Evolutionary conservation across 2,329 filamentous ascomycete species (phyloP).

Genomic region (Peltaster fructicola): DNA sequence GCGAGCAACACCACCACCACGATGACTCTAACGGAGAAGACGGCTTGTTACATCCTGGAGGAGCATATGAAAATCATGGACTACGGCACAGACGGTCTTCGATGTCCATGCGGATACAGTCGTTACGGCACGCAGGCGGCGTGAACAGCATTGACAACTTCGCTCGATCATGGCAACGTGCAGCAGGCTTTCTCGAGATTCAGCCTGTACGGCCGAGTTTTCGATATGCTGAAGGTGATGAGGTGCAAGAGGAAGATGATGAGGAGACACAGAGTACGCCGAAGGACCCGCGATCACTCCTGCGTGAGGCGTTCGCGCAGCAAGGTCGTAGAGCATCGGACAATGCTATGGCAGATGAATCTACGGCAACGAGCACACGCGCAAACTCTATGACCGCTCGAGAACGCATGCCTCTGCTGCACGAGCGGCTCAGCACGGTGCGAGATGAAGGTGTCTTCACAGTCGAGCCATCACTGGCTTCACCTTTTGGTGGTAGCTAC

Average conservation of each 20-base stretch:
- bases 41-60: conserved; percentile 1
- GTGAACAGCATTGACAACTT: conserved; percentile 92
- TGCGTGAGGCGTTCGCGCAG: conserved; percentile 24
- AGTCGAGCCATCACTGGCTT: conserved; percentile 39
- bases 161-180: conserved; percentile 78
- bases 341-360: conserved; percentile 8
- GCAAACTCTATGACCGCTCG: conserved; percentile 2
- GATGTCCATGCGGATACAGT: conserved; percentile 32
- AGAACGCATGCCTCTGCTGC: conserved; percentile 8
- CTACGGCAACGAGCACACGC: background rate
- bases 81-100: conserved; percentile 27
- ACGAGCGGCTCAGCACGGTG: conserved; percentile 12
- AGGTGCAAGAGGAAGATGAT: conserved; percentile 32
- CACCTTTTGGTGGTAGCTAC: conserved; percentile 57
- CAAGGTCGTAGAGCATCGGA: conserved; percentile 7
- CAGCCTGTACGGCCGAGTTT: conserved; percentile 65
- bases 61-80: conserved; percentile 6
- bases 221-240: conserved; percentile 28
- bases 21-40: conserved; percentile 6
- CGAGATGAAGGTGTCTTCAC: conserved; percentile 28
- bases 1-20: conserved; percentile 9
- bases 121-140: conserved; percentile 56
- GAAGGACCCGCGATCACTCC: conserved; percentile 23
- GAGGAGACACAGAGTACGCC: conserved; percentile 30
- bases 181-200: conserved; percentile 74